phyloP scores from a whole-genome alignment of 2,329 filamentous ascomycete genomes.

The Hymenoscyphus albidus region DNA sequence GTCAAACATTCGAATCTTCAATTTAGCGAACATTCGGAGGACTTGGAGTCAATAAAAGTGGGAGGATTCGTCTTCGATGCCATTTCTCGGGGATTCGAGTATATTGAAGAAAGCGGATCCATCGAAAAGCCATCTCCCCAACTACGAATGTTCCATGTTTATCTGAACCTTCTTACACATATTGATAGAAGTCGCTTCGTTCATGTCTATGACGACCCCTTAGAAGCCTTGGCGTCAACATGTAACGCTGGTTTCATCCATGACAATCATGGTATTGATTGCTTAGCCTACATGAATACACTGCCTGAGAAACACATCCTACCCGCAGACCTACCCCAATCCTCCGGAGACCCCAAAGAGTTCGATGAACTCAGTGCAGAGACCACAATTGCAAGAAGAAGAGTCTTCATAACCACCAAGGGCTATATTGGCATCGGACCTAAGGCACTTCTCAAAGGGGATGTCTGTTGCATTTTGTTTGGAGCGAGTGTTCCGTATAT shows the following conservation, averaged over 20 bases:
- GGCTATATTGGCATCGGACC: conserved; percentile 2
- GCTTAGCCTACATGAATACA: not conserved
- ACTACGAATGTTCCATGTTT: not conserved
- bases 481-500: not conserved
- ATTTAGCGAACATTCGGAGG: not conserved
- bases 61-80: not conserved
- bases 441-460: not conserved
- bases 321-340: not conserved
- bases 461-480: conserved; percentile 1
- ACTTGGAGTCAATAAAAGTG: not conserved
- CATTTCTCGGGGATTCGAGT: not conserved
- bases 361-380: not conserved
- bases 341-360: not conserved
- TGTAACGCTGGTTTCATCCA: not conserved
- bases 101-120: not conserved
- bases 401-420: not conserved
- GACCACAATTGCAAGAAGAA: not conserved
- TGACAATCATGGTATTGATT: not conserved
- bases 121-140: not conserved
- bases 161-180: not conserved
- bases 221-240: not conserved
- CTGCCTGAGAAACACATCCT: not conserved
- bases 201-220: not conserved
- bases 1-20: not conserved
- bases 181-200: not conserved